Evolutionary conservation across 2,329 filamentous ascomycete species (phyloP).

Genomic region (Ophiostoma himal-ulmi): DNA sequence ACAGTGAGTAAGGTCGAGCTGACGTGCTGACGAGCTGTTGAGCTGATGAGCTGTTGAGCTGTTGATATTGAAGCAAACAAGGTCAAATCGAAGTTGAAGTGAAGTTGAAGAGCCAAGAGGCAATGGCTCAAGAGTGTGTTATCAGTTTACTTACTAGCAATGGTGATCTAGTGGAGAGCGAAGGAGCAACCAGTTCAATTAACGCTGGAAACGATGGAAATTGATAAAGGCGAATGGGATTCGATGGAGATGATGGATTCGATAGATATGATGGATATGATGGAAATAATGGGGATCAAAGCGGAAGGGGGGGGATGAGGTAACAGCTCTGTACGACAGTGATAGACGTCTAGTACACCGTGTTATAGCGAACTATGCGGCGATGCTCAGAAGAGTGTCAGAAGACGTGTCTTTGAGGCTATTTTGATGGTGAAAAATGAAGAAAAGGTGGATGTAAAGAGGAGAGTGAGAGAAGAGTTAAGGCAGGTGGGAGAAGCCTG

Average conservation of each 20-base stretch:
- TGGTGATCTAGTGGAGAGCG: neutral
- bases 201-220: neutral
- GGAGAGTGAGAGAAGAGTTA: neutral
- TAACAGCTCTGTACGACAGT: neutral
- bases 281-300: neutral
- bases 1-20: neutral
- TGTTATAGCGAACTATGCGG: neutral
- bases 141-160: neutral
- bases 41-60: neutral
- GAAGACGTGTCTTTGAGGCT: conserved; percentile 16
- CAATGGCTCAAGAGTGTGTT: neutral
- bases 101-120: neutral
- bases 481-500: neutral
- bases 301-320: neutral
- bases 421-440: conserved; percentile 16
- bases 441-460: conserved; percentile 2
- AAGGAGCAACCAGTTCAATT: neutral
- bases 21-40: neutral
- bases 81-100: neutral
- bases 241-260: neutral
- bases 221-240: neutral
- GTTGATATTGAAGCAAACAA: neutral
- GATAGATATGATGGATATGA: no score
- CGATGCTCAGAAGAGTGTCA: neutral
- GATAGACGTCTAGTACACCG: neutral